These are phyloP conservation scores for Saturnispora kantuleensis DNA, from an alignment of 805 yeast species.

Conservation along the genomic window DNA sequence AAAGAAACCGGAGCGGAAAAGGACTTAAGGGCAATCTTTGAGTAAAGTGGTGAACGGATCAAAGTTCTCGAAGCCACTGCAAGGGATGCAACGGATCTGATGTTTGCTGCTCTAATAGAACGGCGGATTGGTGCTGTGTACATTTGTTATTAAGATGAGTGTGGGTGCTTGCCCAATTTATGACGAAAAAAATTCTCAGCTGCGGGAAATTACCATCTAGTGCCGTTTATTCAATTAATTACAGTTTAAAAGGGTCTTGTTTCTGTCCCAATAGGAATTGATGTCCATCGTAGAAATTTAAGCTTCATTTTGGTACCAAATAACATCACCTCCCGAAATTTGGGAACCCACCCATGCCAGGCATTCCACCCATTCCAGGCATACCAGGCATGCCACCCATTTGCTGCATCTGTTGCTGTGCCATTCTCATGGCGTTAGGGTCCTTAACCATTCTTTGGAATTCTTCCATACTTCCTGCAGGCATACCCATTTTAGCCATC, in stretches of 20 bases:
- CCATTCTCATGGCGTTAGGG: slow-evolving; percentile 22
- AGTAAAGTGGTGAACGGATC: too few relatives aligned
- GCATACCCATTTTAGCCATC: slow-evolving; percentile 10
- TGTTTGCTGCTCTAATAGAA: neutral
- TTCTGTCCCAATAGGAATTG: too few relatives aligned
- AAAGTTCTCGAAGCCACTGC: neutral
- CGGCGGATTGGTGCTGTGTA: too few relatives aligned
- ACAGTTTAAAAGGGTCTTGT: too few relatives aligned
- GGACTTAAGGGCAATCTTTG: too few relatives aligned
- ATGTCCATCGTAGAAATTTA: neutral
- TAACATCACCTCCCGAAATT: neutral
- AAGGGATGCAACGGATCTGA: slow-evolving; percentile 1
- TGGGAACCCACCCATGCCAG: slow-evolving; percentile 11
- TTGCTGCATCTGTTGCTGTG: slow-evolving; percentile 54
- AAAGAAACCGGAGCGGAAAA: too few relatives aligned
- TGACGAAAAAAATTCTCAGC: too few relatives aligned
- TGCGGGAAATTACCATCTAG: too few relatives aligned
- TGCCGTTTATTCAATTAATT: too few relatives aligned
- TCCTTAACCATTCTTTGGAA: slow-evolving; percentile 7
- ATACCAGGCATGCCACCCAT: slow-evolving; percentile 44
- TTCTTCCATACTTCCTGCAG: slow-evolving; percentile 8
- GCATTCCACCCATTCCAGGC: slow-evolving; percentile 45
- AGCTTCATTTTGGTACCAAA: neutral
- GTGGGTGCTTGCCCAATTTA: too few relatives aligned
- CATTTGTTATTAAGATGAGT: too few relatives aligned